Percentiles rank a stretch among this genome's conserved stretches.
Evolutionary conservation across 1,284 basidiomycete genomes (phyloP).

Genomic region (Ceratobasidium sp.): DNA sequence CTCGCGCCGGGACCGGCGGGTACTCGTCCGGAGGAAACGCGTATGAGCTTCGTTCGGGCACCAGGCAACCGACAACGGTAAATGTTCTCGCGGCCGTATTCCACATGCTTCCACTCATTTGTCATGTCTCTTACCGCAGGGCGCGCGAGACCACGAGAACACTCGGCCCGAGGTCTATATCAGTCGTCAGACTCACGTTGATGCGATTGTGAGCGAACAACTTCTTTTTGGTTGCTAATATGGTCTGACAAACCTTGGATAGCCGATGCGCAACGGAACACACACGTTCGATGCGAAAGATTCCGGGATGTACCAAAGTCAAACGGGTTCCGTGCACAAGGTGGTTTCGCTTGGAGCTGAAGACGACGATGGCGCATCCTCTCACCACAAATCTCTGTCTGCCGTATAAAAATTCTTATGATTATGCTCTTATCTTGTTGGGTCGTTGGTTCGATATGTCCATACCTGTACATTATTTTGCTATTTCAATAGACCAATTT

Average conservation of each 20-base stretch:
- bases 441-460: not conserved
- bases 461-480: not conserved
- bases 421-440: not conserved
- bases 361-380: slow-evolving; percentile 31
- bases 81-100: not conserved
- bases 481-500: not conserved
- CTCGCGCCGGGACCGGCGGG: slow-evolving; percentile 3
- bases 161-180: slow-evolving; percentile 37
- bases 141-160: not conserved
- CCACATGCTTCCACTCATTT: no score
- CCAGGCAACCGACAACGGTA: slow-evolving; percentile 22
- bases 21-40: slow-evolving; percentile 35
- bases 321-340: slow-evolving; percentile 24
- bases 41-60: slow-evolving; percentile 26
- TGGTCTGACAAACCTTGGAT: not conserved
- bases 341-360: slow-evolving; percentile 27
- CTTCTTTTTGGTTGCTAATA: not conserved
- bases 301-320: not conserved
- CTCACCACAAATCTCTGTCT: slow-evolving; percentile 17
- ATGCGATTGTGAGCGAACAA: slow-evolving; percentile 23
- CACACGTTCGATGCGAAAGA: slow-evolving; percentile 32
- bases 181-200: slow-evolving; percentile 40
- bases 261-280: slow-evolving; percentile 18
- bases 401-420: slow-evolving; percentile 12
- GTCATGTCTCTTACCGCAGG: not conserved